Conservation (phyloP, 768 basidiomycete species). For the Naematelia encephala region DNA sequence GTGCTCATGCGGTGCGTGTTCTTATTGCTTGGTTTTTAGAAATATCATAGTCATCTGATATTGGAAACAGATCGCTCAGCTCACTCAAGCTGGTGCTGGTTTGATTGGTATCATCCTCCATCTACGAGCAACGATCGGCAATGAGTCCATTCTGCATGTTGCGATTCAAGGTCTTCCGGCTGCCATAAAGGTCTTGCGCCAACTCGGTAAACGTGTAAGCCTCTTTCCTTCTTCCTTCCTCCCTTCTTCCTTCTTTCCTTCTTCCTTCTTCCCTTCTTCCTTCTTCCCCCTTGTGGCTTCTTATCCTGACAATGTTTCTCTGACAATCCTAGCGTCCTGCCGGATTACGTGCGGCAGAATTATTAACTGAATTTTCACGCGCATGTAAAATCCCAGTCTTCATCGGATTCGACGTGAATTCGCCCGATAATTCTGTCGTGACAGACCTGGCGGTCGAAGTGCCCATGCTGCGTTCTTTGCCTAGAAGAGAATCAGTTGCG, state of each 20-base stretch:
- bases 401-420: conserved; percentile 5
- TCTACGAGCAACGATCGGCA: conserved; percentile 4
- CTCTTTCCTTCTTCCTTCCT: neutral
- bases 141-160: conserved; percentile 13
- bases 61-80: conserved; percentile 21
- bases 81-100: conserved; percentile 29
- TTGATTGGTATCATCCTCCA: conserved; percentile 27
- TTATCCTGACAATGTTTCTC: too few relatives aligned
- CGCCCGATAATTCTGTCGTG: neutral
- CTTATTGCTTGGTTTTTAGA: neutral
- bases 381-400: conserved; percentile 23
- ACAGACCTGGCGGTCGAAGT: conserved; percentile 13
- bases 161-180: conserved; percentile 22
- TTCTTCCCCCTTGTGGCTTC: too few relatives aligned
- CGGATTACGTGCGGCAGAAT: conserved; percentile 17
- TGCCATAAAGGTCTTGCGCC: conserved; percentile 14
- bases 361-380: conserved; percentile 23
- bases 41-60: neutral
- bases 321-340: conserved; percentile 15
- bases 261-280: too few relatives aligned
- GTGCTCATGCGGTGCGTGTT: conserved; percentile 28
- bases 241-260: too few relatives aligned
- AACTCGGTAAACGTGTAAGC: conserved; percentile 26
- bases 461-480: conserved; percentile 15
- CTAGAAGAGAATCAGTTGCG: neutral